These are phyloP conservation scores for Polytrichum formosum DNA, from an alignment of 225 moss, liverwort and hornwort species.

Conservation along the genomic window DNA sequence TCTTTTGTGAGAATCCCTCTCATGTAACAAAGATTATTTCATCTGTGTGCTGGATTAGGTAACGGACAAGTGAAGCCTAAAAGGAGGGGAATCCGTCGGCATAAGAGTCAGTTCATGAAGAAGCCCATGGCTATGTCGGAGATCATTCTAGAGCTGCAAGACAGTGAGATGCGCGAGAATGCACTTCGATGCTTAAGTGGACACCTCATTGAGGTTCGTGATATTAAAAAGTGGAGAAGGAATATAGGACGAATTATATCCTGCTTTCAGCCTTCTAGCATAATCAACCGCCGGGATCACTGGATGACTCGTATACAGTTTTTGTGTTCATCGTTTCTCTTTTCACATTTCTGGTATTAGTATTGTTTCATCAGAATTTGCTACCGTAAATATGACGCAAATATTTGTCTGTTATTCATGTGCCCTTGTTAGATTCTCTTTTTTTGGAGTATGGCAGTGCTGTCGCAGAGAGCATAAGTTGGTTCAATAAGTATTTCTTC, in stretches of 20 bases:
- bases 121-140: slow-evolving; percentile 84
- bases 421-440: no score
- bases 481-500: not conserved
- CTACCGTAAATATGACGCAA: not conserved
- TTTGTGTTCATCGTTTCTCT: no score
- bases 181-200: slow-evolving; percentile 88
- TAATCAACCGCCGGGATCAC: no score
- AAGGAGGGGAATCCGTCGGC: slow-evolving; percentile 71
- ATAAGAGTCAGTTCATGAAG: slow-evolving; percentile 78
- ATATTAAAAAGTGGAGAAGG: not conserved
- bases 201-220: slow-evolving; percentile 76
- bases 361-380: no score
- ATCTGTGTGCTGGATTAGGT: slow-evolving; percentile 22
- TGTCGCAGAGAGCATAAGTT: slow-evolving; percentile 2
- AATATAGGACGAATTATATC: no score
- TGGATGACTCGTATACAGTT: no score
- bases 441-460: not conserved
- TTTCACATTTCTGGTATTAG: no score
- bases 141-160: slow-evolving; percentile 66
- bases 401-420: not conserved
- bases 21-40: no score
- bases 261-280: no score
- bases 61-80: slow-evolving; percentile 31
- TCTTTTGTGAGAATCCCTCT: no score
- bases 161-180: slow-evolving; percentile 68